phyloP scores from a whole-genome alignment of 345 rosid species.

The Bretschneidera sinensis region DNA sequence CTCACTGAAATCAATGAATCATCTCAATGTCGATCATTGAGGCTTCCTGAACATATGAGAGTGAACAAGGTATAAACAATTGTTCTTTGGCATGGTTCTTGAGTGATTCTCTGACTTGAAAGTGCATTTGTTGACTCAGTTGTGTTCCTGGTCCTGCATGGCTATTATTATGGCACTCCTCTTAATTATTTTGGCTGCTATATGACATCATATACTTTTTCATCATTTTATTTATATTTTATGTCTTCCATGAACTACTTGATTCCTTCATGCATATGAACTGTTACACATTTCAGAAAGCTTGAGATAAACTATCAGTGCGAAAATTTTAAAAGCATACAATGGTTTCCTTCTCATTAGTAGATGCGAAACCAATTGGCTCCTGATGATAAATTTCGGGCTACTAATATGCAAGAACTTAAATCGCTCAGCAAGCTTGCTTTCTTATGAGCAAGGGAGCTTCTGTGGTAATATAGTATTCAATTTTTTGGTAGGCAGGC shows the following conservation, averaged over 20 bases:
- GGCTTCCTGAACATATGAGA: constrained; percentile 85
- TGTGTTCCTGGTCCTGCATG: too few species aligned
- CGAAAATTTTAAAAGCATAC: background rate
- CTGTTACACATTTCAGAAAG: background rate
- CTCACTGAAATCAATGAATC: constrained; percentile 86
- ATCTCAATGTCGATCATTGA: constrained; percentile 84
- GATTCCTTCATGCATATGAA: background rate
- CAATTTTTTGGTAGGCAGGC: too few species aligned
- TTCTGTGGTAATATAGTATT: too few species aligned
- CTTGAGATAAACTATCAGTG: background rate
- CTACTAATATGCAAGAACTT: too few species aligned
- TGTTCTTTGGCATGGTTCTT: background rate
- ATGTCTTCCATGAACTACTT: background rate
- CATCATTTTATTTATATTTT: background rate
- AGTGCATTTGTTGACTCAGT: too few species aligned
- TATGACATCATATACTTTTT: background rate
- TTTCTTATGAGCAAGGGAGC: too few species aligned
- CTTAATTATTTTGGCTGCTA: background rate
- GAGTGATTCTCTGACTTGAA: background rate
- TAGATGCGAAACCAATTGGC: constrained; percentile 1
- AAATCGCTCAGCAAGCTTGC: too few species aligned
- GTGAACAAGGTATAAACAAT: constrained; percentile 58
- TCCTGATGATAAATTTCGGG: too few species aligned
- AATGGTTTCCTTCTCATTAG: background rate
- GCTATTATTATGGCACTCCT: background rate